phyloP scores from a whole-genome alignment of 2,329 filamentous ascomycete species.

The Pseudocercospora musae region DNA sequence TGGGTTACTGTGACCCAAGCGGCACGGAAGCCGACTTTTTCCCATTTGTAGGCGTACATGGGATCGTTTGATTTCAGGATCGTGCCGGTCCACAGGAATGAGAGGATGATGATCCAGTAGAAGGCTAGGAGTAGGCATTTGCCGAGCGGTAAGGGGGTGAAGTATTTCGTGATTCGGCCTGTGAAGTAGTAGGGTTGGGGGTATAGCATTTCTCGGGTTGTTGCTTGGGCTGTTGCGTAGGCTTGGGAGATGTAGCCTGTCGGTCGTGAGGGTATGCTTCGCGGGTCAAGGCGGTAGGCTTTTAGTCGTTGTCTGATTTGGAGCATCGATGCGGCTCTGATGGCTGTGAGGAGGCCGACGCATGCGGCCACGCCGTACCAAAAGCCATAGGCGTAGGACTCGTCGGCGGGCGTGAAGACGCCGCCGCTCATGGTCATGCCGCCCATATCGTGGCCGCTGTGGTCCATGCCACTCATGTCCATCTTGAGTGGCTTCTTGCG shows the following conservation, averaged over 20 bases:
- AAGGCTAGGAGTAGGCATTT: conserved; percentile 28
- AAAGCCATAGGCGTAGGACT: conserved; percentile 26
- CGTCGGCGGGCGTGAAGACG: conserved; percentile 27
- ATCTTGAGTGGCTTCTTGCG: conserved; percentile 2
- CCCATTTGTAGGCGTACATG: conserved; percentile 39
- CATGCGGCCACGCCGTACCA: conserved; percentile 31
- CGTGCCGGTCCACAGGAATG: conserved; percentile 31
- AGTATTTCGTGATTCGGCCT: conserved; percentile 30
- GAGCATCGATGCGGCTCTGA: conserved; percentile 15
- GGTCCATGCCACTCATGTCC: conserved; percentile 20
- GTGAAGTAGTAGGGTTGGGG: conserved; percentile 33
- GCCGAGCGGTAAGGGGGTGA: conserved; percentile 33
- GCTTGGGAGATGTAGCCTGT: conserved; percentile 21
- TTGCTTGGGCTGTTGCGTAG: conserved; percentile 30
- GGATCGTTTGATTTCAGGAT: conserved; percentile 27
- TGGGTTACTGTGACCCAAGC: conserved; percentile 65
- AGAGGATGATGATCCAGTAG: conserved; percentile 33
- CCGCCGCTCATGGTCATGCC: conserved; percentile 32
- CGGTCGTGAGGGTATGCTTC: conserved; percentile 26
- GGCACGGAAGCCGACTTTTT: conserved; percentile 65
- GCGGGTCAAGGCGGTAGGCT: conserved; percentile 8
- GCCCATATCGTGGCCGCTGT: conserved; percentile 24
- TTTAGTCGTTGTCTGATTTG: conserved; percentile 19
- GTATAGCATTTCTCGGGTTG: conserved; percentile 28
- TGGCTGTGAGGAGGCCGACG: conserved; percentile 24